phyloP scores from a whole-genome alignment of 2,329 filamentous ascomycete species.

The Daldinia eschscholtzii region DNA sequence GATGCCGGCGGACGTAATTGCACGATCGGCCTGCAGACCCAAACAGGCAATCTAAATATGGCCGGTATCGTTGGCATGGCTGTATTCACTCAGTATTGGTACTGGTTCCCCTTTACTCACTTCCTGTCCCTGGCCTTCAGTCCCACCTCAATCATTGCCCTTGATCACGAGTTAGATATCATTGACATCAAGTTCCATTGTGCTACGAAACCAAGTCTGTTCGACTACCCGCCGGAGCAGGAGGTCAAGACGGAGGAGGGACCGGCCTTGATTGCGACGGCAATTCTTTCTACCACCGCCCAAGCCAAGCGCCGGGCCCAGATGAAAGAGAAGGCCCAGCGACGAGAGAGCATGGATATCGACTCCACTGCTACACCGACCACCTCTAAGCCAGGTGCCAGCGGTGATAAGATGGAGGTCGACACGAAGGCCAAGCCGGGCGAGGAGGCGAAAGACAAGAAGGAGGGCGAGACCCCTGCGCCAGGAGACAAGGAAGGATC shows the following conservation, averaged over 20 bases:
- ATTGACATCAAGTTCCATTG: constrained; percentile 96
- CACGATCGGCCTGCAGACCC: constrained; percentile 96
- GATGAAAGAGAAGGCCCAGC: constrained; percentile 91
- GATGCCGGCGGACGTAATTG: constrained; percentile 98
- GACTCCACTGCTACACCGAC: constrained; percentile 83
- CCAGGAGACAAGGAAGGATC: constrained; percentile 69
- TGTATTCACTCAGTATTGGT: constrained; percentile 99
- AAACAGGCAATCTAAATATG: constrained; percentile 99
- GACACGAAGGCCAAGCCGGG: constrained; percentile 71
- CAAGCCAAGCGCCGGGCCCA: constrained; percentile 96
- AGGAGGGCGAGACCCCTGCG: constrained; percentile 63
- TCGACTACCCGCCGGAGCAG: constrained; percentile 97
- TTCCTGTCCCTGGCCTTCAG: constrained; percentile 96
- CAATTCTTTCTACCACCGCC: constrained; percentile 94
- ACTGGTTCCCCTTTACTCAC: constrained; percentile 99
- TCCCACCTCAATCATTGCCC: constrained; percentile 94
- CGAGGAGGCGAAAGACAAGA: constrained; percentile 71
- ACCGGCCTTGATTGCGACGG: constrained; percentile 92
- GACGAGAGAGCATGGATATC: constrained; percentile 94
- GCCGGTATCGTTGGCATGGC: constrained; percentile 97
- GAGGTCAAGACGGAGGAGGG: constrained; percentile 95
- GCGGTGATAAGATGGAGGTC: constrained; percentile 89
- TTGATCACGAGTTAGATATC: constrained; percentile 93
- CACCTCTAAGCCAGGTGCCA: constrained; percentile 66
- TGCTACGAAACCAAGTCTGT: constrained; percentile 92